Conservation (phyloP, 352 stramenopile genomes). For the Phytophthora crassamura region DNA sequence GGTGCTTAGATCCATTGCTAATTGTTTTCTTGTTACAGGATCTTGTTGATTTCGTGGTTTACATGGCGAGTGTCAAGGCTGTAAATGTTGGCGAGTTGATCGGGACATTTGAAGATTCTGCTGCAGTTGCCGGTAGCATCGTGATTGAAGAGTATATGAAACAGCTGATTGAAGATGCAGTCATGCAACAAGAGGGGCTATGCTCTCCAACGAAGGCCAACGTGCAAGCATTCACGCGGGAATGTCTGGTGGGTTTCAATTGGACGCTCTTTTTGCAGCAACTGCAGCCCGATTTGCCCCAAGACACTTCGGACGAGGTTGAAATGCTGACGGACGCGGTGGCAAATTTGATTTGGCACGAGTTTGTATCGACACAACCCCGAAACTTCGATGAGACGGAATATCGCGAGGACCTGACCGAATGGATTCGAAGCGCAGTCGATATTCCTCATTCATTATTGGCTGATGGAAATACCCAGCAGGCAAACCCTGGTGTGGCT, state of each 20-base stretch:
- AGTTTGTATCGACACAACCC: slow-evolving; percentile 38
- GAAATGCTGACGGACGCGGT: slow-evolving; percentile 24
- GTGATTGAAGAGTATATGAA: slow-evolving; percentile 80
- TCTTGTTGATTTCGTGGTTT: slow-evolving; percentile 77
- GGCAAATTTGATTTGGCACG: slow-evolving; percentile 26
- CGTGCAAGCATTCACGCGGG: slow-evolving; percentile 50
- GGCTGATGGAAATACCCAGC: neutral
- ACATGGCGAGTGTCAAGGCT: slow-evolving; percentile 70
- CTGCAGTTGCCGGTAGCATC: slow-evolving; percentile 71
- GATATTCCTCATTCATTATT: slow-evolving; percentile 20
- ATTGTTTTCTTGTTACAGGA: slow-evolving; percentile 41
- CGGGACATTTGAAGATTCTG: slow-evolving; percentile 82
- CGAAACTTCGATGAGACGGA: slow-evolving; percentile 21
- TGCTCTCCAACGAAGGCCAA: slow-evolving; percentile 35
- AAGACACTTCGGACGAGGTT: slow-evolving; percentile 17
- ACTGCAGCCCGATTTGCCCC: slow-evolving; percentile 10
- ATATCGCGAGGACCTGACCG: slow-evolving; percentile 16
- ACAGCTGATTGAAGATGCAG: slow-evolving; percentile 59
- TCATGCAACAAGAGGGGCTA: slow-evolving; percentile 21
- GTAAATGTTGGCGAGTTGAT: slow-evolving; percentile 69
- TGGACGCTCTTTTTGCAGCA: slow-evolving; percentile 40
- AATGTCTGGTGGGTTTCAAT: slow-evolving; percentile 67
- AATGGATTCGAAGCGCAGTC: slow-evolving; percentile 39
- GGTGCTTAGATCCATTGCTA: slow-evolving; percentile 1
- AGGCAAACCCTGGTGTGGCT: slow-evolving; percentile 1